Conservation (phyloP, 1,284 basidiomycete species). For the Boletus smithii region DNA sequence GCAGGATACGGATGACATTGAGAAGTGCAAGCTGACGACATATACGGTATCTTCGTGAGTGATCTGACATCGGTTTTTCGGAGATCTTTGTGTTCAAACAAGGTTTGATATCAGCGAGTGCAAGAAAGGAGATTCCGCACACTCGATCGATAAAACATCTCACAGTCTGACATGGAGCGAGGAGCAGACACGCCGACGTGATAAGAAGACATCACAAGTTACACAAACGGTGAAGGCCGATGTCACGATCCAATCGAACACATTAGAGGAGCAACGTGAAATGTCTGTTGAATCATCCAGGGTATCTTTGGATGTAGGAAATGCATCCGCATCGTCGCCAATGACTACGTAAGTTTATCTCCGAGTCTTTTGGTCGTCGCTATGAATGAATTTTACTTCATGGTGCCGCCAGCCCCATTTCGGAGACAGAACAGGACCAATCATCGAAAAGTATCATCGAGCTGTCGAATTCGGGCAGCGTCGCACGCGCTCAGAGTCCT, state of each 20-base stretch:
- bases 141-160: background rate
- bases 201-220: background rate
- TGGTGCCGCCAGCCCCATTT: background rate
- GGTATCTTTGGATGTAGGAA: background rate
- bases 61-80: background rate
- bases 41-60: constrained; percentile 7
- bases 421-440: background rate
- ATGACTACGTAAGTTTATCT: constrained; percentile 2
- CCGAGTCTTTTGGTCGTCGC: background rate
- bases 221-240: background rate
- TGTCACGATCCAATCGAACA: background rate
- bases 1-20: background rate
- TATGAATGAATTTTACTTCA: background rate
- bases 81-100: background rate
- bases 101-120: background rate
- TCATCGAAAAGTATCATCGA: background rate
- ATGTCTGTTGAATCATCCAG: background rate
- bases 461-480: background rate
- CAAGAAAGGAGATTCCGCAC: background rate
- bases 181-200: background rate
- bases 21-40: background rate
- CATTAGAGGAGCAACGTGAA: background rate
- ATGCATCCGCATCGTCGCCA: background rate
- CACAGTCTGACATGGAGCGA: background rate
- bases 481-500: no score